Evolutionary conservation across 2,329 filamentous ascomycete species (phyloP).

Genomic region (Lojkania enalia): DNA sequence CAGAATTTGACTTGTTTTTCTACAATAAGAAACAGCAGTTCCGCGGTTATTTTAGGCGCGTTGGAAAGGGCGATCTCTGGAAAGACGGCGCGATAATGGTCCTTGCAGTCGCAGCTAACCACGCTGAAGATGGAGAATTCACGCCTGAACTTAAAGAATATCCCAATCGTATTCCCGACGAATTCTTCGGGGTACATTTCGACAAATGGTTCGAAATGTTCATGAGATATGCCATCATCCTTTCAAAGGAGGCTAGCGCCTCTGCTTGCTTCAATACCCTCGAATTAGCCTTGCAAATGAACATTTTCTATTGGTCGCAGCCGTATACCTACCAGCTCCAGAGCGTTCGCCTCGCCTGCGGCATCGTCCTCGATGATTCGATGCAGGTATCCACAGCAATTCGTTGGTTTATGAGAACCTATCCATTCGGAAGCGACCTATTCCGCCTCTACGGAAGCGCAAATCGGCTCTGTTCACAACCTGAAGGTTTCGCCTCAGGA

Average conservation of each 20-base stretch:
- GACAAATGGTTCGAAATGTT: constrained; percentile 88
- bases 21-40: constrained; percentile 51
- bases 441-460: constrained; percentile 82
- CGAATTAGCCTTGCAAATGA: constrained; percentile 76
- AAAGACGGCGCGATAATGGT: constrained; percentile 40
- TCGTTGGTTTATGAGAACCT: constrained; percentile 82
- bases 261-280: constrained; percentile 79
- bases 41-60: constrained; percentile 39
- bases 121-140: constrained; percentile 36
- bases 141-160: constrained; percentile 32
- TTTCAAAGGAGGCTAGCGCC: constrained; percentile 68
- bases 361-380: constrained; percentile 75
- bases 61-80: constrained; percentile 37
- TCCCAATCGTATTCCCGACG: constrained; percentile 47
- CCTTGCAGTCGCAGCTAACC: constrained; percentile 40
- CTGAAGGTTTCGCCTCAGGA: constrained; percentile 74
- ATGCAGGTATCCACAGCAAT: constrained; percentile 74
- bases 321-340: constrained; percentile 73
- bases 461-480: constrained; percentile 74
- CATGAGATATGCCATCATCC: constrained; percentile 78
- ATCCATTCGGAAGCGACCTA: constrained; percentile 76
- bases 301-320: constrained; percentile 75
- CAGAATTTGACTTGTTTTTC: constrained; percentile 63
- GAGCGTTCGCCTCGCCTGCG: constrained; percentile 80
- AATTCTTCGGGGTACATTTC: constrained; percentile 79